These are phyloP conservation scores for Rhododendron simsii DNA, from an alignment of 148 eudicot genomes.

Conservation along the genomic window DNA sequence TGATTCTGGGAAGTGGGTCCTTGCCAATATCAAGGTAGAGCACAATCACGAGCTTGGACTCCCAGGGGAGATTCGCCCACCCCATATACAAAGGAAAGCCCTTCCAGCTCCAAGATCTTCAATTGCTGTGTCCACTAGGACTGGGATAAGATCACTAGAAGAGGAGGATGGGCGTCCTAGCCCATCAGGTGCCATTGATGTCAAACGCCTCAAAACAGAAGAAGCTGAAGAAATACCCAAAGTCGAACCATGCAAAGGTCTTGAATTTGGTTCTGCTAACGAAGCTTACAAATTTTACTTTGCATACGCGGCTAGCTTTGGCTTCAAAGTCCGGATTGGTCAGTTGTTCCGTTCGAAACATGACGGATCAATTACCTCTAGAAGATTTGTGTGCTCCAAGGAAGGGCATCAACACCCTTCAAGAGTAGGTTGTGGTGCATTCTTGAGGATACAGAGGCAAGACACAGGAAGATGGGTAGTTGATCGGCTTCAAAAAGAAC, in stretches of 20 bases:
- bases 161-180: constrained; percentile 31
- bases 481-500: constrained; percentile 54
- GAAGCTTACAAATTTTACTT: constrained; percentile 51
- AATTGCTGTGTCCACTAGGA: constrained; percentile 36
- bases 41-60: constrained; percentile 53
- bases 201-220: constrained; percentile 47
- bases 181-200: constrained; percentile 30
- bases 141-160: constrained; percentile 50
- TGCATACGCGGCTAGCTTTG: constrained; percentile 35
- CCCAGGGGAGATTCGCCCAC: constrained; percentile 39
- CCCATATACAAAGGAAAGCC: constrained; percentile 40
- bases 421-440: constrained; percentile 62
- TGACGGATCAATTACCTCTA: constrained; percentile 53
- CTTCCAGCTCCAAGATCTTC: constrained; percentile 32
- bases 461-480: constrained; percentile 51
- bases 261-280: constrained; percentile 44
- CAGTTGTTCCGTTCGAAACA: constrained; percentile 58
- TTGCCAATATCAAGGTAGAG: constrained; percentile 47
- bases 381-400: constrained; percentile 62
- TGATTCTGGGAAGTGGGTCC: constrained; percentile 55
- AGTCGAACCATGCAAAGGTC: constrained; percentile 49
- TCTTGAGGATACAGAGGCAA: constrained; percentile 57
- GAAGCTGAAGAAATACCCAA: constrained; percentile 22
- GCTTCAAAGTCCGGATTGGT: constrained; percentile 50
- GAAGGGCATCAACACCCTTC: constrained; percentile 65